phyloP scores from a whole-genome alignment of 768 basidiomycete species.

The Boletus sp. region DNA sequence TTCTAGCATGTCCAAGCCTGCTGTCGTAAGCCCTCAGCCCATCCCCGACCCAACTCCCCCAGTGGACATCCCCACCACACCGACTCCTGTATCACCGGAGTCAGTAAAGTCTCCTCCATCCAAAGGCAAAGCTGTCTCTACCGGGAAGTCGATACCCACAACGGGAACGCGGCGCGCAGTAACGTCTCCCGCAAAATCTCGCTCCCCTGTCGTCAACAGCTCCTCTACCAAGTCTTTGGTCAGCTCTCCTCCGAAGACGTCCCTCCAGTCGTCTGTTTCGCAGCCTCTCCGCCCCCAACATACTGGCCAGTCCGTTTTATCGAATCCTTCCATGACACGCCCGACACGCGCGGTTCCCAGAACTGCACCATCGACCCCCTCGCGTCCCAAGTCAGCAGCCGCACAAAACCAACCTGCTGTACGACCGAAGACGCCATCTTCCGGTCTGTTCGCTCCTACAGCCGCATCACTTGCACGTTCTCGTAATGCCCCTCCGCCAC shows the following conservation, averaged over 20 bases:
- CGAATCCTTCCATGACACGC: slow-evolving; percentile 30
- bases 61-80: slow-evolving; percentile 17
- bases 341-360: slow-evolving; percentile 23
- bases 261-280: slow-evolving; percentile 36
- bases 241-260: slow-evolving; percentile 27
- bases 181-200: slow-evolving; percentile 31
- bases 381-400: slow-evolving; percentile 37
- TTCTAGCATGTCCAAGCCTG: slow-evolving; percentile 14
- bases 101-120: slow-evolving; percentile 21
- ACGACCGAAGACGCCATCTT: slow-evolving; percentile 60
- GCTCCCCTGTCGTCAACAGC: slow-evolving; percentile 15
- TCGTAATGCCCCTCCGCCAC: slow-evolving; percentile 48
- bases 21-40: slow-evolving; percentile 30
- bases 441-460: slow-evolving; percentile 76
- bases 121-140: slow-evolving; percentile 12
- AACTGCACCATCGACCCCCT: slow-evolving; percentile 31
- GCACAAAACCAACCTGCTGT: slow-evolving; percentile 15
- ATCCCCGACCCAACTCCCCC: slow-evolving; percentile 22
- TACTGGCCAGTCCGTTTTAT: slow-evolving; percentile 40
- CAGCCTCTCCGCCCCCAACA: slow-evolving; percentile 37
- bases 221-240: slow-evolving; percentile 21
- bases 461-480: slow-evolving; percentile 75
- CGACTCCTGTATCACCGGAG: slow-evolving; percentile 21
- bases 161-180: slow-evolving; percentile 17
- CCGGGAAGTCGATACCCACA: slow-evolving; percentile 23